A percentile compares a stretch with the other conserved stretches of the same genome.
Conservation (phyloP, 169 alveolate genomes). For the Babesia bovis region DNA sequence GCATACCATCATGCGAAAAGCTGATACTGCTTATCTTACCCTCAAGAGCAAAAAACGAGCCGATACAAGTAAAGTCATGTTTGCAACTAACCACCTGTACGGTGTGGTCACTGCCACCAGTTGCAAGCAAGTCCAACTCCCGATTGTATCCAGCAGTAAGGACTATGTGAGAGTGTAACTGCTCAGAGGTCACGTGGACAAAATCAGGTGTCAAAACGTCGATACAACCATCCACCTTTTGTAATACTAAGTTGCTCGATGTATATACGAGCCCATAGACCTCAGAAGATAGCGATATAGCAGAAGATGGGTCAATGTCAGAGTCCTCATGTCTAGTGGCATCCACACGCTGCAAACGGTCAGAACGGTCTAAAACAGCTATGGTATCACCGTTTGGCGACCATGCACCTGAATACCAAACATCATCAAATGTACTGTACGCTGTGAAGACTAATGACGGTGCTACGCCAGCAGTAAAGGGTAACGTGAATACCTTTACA, state of each 20-base stretch:
- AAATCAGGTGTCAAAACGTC: constrained; percentile 28
- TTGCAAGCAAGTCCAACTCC: constrained; percentile 39
- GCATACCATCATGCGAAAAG: constrained; percentile 48
- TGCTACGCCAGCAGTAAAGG: neutral
- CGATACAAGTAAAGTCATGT: constrained; percentile 52
- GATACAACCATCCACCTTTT: constrained; percentile 62
- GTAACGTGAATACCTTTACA: constrained; percentile 30
- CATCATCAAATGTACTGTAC: constrained; percentile 47
- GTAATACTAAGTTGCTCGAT: constrained; percentile 34
- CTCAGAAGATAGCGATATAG: constrained; percentile 37
- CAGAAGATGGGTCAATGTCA: constrained; percentile 12
- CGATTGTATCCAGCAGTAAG: constrained; percentile 41
- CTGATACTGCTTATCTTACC: constrained; percentile 60
- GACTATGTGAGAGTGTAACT: constrained; percentile 67
- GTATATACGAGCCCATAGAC: constrained; percentile 64
- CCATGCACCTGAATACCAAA: constrained; percentile 67
- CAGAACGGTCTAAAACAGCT: constrained; percentile 59
- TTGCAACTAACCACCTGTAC: constrained; percentile 44
- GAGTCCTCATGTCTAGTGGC: constrained; percentile 4
- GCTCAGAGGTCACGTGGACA: constrained; percentile 13
- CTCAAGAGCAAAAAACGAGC: constrained; percentile 61
- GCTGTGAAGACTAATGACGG: constrained; percentile 8
- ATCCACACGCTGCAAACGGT: constrained; percentile 55
- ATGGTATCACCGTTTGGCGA: constrained; percentile 55
- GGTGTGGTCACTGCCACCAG: constrained; percentile 68